Base-by-base conservation (phyloP, 2,329 filamentous ascomycete species). In the Sclerotinia sclerotiorum region DNA sequence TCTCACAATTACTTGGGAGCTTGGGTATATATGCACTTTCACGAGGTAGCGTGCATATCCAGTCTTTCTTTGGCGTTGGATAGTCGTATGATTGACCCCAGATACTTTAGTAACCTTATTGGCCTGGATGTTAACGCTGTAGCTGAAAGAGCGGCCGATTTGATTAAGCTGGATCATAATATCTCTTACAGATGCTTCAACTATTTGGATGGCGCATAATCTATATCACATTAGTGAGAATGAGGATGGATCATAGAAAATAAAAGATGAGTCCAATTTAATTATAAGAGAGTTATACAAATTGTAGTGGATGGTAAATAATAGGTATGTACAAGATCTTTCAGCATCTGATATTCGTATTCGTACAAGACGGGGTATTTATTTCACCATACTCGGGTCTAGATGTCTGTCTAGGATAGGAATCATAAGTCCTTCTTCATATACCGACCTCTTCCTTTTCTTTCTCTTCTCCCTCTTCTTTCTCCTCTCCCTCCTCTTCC, bases 1-100 rank as follows among this genome's bases (percentile, higher is more conserved):
- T 76, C 78, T 86, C 67, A 87, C 84, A 1, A 82, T 89, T 1
- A 83, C 89, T 17, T 70, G 74, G 1, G 74, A 79, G 24, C 77
- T 79, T 72, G 77, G 76, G 11, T 72, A 81, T n/a, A n/a, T n/a
- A n/a, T 68, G 76, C 79, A 0, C 77, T 81, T 49, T 82, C 80
- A 0, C 78, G 81, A n/a, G 81, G 81, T 2, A 78, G 70, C 17
- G 72, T 80, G 0, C 81, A 83, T 67, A 78, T 83, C 48, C 71
- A 70, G 0, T 80, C 79, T 0, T 65, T 64, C 79, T 56, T 77
- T 32, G 2, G 11, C 79, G 0, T 70, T 69, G 0, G 73, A 69
- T 1, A 72, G 77, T 29, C 80, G 81, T 0, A 49, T 70, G 1
- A 81, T 84, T 69, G 80, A 84, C 70, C 79, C 79, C 0, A 76